Base-by-base conservation (phyloP, 2,329 filamentous ascomycete species). In the Alternaria brassicae region DNA sequence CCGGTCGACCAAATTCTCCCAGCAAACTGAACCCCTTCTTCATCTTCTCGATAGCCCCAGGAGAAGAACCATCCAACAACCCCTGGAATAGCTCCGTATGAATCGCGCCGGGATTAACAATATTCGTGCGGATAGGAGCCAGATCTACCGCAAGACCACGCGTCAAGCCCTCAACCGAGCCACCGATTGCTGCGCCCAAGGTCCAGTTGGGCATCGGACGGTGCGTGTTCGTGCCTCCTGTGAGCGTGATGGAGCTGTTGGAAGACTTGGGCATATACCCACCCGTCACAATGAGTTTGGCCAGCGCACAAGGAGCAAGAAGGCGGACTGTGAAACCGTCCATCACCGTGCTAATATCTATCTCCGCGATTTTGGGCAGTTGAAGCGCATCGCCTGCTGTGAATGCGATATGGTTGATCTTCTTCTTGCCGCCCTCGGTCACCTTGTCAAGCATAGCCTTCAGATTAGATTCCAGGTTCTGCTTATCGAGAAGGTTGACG, bases 61-160 rank as follows among this genome's bases (percentile, higher is more conserved):
- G 64, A 0, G 61, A 54, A 52, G 65, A 51, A 4, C 41, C 40
- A 1, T 64, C 63, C 7, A 65, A 12, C 27, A 74, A 64, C 7
- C 28, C 56, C 25, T 77, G 68, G 52, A 81, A 70, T 21, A 82
- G 15, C 54, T 80, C 78, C 3, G 81, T 82, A 27, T 77, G 51
- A 21, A 82, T 75, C 1, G 75, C 74, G 0, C 81, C 81, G 0
- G 80, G 80, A 7, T 72, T 60, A 3, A 83, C 78, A 0, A 72
- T 51, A 61, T 83, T 83, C 8, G 80, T 77, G 5, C 81, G 63
- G 15, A 82, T 66, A 1, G 81, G 81, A 52, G 68, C 72, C 63
- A 82, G 52, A 47, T 82, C 80, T 5, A 81, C 63, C 3, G 80
- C 78, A 9, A 83, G 61, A 3, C 75, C 79, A 4, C 75, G 69